Conservation (phyloP, 768 basidiomycete genomes). For the Termitomyces sp. region DNA sequence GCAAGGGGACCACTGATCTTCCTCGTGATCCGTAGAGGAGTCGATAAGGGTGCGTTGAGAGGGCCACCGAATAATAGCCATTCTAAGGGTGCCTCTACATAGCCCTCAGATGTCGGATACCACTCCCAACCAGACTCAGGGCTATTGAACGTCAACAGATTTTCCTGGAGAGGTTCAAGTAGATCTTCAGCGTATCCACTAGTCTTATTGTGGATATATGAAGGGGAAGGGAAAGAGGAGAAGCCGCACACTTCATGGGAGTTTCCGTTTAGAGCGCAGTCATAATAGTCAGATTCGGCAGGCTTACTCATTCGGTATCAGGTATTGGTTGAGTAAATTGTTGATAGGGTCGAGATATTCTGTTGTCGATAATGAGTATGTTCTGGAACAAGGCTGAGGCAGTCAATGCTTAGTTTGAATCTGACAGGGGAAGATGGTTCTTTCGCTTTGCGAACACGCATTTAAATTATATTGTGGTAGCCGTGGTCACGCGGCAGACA, state of each 20-base stretch:
- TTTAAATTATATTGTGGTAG: background rate
- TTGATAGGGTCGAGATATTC: background rate
- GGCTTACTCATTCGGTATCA: background rate
- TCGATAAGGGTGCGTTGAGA: background rate
- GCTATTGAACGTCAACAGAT: background rate
- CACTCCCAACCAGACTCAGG: background rate
- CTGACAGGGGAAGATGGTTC: background rate
- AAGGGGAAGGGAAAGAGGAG: background rate
- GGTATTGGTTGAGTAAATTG: background rate
- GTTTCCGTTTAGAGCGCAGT: background rate
- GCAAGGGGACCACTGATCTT: background rate
- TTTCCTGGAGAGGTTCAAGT: slow-evolving; percentile 3
- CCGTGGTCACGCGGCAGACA: background rate
- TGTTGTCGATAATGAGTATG: background rate
- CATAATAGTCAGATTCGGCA: background rate
- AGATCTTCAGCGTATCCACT: background rate
- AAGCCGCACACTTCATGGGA: background rate
- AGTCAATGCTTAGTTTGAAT: background rate
- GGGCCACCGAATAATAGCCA: slow-evolving; percentile 5
- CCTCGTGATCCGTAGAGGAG: background rate
- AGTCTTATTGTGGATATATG: background rate
- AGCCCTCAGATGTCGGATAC: background rate
- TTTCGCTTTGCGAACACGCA: background rate
- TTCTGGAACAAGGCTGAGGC: background rate
- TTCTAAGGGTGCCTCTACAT: background rate